Evolutionary conservation across 345 rosid species (phyloP).

Genomic region (Syzygium grande): DNA sequence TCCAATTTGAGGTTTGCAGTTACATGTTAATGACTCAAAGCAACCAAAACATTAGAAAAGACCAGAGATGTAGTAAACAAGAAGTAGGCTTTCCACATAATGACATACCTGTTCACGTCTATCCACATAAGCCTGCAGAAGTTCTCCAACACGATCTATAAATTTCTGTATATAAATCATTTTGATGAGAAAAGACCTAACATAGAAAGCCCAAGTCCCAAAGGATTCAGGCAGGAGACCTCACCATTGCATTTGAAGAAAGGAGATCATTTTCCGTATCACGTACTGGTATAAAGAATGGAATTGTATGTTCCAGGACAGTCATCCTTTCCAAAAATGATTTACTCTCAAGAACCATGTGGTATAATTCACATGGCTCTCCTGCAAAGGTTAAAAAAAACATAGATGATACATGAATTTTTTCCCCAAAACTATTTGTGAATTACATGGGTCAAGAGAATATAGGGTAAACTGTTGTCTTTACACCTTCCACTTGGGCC

Average conservation of each 20-base stretch:
- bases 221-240: slow-evolving; percentile 18
- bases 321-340: slow-evolving; percentile 95
- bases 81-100: not conserved
- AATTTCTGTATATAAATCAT: slow-evolving; percentile 58
- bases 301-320: slow-evolving; percentile 88
- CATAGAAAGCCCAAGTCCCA: not conserved
- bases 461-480: not conserved
- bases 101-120: slow-evolving; percentile 84
- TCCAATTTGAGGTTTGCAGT: not conserved
- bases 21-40: not conserved
- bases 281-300: slow-evolving; percentile 83
- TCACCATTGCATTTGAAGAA: slow-evolving; percentile 81
- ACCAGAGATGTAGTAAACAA: not conserved
- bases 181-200: not conserved
- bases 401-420: not conserved
- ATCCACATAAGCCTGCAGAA: slow-evolving; percentile 87
- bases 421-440: not conserved
- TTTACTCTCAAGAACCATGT: slow-evolving; percentile 87
- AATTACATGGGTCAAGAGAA: not conserved
- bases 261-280: slow-evolving; percentile 93
- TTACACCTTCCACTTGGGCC: not conserved
- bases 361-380: slow-evolving; percentile 78
- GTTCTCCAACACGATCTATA: slow-evolving; percentile 78
- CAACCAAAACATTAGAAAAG: not conserved
- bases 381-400: slow-evolving; percentile 29